Percentiles rank a stretch among this genome's conserved stretches.
These are phyloP conservation scores for Suhomyces terraborum DNA, from an alignment of 1,139 yeast species.

Conservation along the genomic window DNA sequence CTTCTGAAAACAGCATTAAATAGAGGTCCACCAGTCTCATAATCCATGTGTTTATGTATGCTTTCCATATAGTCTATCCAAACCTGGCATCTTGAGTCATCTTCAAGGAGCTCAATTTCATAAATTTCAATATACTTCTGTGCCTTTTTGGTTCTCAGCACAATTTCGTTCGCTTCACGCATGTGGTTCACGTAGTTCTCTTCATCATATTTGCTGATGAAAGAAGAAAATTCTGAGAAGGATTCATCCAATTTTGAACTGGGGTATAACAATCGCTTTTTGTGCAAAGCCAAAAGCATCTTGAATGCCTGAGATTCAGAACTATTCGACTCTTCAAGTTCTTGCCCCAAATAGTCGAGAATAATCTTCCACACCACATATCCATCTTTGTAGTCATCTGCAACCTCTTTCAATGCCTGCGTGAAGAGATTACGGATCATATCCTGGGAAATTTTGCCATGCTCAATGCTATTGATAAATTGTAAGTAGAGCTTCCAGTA, in stretches of 20 bases:
- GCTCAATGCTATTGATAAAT: constrained; percentile 8
- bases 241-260: constrained; percentile 46
- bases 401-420: constrained; percentile 30
- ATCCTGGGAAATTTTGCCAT: constrained; percentile 4
- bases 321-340: constrained; percentile 18
- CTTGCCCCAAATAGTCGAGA: constrained; percentile 14
- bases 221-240: constrained; percentile 44
- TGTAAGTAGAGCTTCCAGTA: constrained; percentile 20
- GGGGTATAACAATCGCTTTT: constrained; percentile 43
- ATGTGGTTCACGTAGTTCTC: constrained; percentile 43
- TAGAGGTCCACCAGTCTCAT: constrained; percentile 5
- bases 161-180: constrained; percentile 40
- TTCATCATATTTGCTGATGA: constrained; percentile 35
- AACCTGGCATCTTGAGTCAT: constrained; percentile 20
- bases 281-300: constrained; percentile 27
- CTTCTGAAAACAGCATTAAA: constrained; percentile 14
- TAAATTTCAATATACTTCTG: constrained; percentile 31
- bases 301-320: constrained; percentile 19
- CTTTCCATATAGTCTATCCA: constrained; percentile 40
- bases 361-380: constrained; percentile 38
- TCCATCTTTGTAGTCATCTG: constrained; percentile 38
- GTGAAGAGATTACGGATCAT: constrained; percentile 16
- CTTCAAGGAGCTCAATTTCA: constrained; percentile 24
- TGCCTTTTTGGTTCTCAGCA: constrained; percentile 29
- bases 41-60: constrained; percentile 24